These are phyloP conservation scores for Collybiopsis luxurians DNA, from an alignment of 768 basidiomycete species.

Conservation along the genomic window DNA sequence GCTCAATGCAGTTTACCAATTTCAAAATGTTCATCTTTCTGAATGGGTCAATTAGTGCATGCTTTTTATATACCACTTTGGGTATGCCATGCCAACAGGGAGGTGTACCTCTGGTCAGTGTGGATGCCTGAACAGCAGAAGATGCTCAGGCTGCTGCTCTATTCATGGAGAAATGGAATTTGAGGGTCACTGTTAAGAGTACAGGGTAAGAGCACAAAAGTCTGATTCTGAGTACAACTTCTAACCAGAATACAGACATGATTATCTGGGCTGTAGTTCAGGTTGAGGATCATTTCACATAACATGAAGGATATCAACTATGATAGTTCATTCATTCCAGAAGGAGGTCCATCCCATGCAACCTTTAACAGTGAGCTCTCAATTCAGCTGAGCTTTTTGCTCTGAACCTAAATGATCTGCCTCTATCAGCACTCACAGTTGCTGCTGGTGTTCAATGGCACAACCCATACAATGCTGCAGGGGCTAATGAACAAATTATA, in stretches of 20 bases:
- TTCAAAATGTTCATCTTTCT: constrained; percentile 30
- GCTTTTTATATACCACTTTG: constrained; percentile 44
- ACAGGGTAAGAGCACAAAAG: constrained; percentile 20
- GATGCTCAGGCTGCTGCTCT: constrained; percentile 39
- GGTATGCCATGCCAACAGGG: constrained; percentile 39
- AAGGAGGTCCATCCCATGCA: constrained; percentile 24
- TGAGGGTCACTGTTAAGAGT: constrained; percentile 35
- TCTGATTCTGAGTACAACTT: background rate
- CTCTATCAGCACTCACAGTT: constrained; percentile 24
- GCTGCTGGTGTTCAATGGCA: constrained; percentile 46
- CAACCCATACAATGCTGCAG: constrained; percentile 37
- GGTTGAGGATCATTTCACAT: constrained; percentile 28
- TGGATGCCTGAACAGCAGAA: constrained; percentile 32
- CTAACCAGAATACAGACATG: constrained; percentile 20
- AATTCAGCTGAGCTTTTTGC: background rate
- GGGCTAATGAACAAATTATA: constrained; percentile 36
- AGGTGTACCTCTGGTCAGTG: constrained; percentile 36
- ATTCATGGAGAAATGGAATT: constrained; percentile 33
- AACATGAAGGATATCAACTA: constrained; percentile 28
- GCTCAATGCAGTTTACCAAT: constrained; percentile 34
- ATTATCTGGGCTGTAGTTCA: constrained; percentile 29
- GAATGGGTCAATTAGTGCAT: constrained; percentile 48
- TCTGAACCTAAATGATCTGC: background rate
- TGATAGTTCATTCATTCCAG: constrained; percentile 27
- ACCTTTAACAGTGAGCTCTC: constrained; percentile 16